Conservation (phyloP, 805 yeast species). For the Candida stauntonica region DNA sequence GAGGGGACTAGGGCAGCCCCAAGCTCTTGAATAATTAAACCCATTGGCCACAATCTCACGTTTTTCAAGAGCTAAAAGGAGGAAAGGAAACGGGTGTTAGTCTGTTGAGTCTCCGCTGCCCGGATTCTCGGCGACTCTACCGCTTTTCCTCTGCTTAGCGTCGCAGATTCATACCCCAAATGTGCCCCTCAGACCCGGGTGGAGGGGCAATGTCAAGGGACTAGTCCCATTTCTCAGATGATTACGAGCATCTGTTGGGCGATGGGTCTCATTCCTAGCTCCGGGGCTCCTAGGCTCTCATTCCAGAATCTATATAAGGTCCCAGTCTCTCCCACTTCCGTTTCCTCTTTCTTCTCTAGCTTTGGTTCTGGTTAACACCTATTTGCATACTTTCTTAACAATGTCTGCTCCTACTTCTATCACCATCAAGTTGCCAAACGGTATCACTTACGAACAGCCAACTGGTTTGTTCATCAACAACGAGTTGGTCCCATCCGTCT, state of each 20-base stretch:
- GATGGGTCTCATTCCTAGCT: neutral
- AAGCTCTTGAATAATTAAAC: too few species aligned
- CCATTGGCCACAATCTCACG: neutral
- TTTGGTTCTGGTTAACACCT: neutral
- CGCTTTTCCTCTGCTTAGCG: too few species aligned
- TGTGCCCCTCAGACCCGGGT: slow-evolving; percentile 13
- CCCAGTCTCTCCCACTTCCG: neutral
- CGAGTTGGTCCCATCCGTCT: slow-evolving; percentile 52
- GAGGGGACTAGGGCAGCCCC: too few species aligned
- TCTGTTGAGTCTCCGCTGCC: neutral
- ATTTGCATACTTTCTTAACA: slow-evolving; percentile 1
- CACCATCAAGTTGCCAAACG: slow-evolving; percentile 48
- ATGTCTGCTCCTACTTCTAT: slow-evolving; percentile 20
- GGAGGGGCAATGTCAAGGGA: slow-evolving; percentile 5
- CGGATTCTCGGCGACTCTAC: too few species aligned
- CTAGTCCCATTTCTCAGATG: slow-evolving; percentile 1
- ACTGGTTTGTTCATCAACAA: slow-evolving; percentile 64
- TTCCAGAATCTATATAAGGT: neutral
- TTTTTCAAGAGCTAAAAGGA: neutral
- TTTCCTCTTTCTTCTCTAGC: neutral
- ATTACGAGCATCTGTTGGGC: too few species aligned
- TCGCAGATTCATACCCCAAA: too few species aligned
- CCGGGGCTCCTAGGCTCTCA: neutral
- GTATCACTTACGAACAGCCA: slow-evolving; percentile 51
- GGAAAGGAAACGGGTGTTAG: neutral